A percentile compares a stretch with the other conserved stretches of the same genome.
Evolutionary conservation across 2,329 filamentous ascomycete species (phyloP).

Genomic region (Sclerotinia borealis): DNA sequence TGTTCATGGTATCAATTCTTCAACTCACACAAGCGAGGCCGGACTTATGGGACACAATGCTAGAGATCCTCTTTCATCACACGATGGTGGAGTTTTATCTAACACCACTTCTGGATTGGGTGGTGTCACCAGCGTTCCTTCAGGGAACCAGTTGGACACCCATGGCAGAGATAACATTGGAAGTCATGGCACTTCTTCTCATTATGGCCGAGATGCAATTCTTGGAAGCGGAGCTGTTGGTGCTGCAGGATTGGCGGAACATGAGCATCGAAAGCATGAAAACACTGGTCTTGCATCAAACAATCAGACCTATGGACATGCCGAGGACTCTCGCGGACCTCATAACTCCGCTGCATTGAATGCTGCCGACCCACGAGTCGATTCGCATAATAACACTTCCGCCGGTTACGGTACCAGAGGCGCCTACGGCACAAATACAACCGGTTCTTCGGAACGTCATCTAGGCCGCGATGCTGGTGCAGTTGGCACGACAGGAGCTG

Average conservation of each 20-base stretch:
- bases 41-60: background rate
- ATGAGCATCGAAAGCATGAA: slow-evolving; percentile 5
- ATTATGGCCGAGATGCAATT: background rate
- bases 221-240: slow-evolving; percentile 8
- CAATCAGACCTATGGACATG: background rate
- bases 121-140: background rate
- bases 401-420: background rate
- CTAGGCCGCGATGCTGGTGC: slow-evolving; percentile 15
- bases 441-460: slow-evolving; percentile 8
- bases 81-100: background rate
- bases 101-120: background rate
- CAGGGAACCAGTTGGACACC: background rate
- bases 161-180: background rate
- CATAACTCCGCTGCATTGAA: slow-evolving; percentile 19
- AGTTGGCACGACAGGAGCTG: slow-evolving; percentile 13
- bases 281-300: background rate
- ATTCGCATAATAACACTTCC: slow-evolving; percentile 22
- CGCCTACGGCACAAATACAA: slow-evolving; percentile 2
- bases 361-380: slow-evolving; percentile 26
- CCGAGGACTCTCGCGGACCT: slow-evolving; percentile 19
- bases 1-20: slow-evolving; percentile 3
- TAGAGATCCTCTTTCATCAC: background rate
- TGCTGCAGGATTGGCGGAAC: slow-evolving; percentile 1
- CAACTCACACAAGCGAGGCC: background rate
- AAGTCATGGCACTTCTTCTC: background rate